Conservation (phyloP, 2,329 filamentous ascomycete species). For the Talaromyces sp. region DNA sequence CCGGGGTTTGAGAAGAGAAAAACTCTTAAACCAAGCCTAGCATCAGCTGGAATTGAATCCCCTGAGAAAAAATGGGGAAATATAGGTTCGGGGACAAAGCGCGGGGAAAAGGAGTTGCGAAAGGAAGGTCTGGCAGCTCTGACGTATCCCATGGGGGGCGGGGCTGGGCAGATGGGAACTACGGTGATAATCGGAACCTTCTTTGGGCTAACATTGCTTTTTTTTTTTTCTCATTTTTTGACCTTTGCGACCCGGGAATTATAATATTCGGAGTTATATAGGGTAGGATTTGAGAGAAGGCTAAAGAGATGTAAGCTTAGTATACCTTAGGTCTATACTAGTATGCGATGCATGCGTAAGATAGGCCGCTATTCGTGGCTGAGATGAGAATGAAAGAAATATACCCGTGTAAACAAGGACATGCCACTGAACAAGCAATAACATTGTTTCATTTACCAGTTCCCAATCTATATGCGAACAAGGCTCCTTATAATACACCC, state of each 20-base stretch:
- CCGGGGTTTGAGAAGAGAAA: constrained; percentile 13
- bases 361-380: not conserved
- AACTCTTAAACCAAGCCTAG: constrained; percentile 11
- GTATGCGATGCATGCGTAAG: not conserved
- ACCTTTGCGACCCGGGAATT: not conserved
- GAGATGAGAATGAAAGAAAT: not conserved
- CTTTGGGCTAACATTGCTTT: constrained; percentile 13
- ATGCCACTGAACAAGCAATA: not conserved
- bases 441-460: constrained; percentile 1
- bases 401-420: not conserved
- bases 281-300: not conserved
- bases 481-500: constrained; percentile 24
- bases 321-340: not conserved
- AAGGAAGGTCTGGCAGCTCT: constrained; percentile 24
- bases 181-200: constrained; percentile 28
- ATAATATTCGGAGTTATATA: not conserved
- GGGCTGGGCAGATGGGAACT: constrained; percentile 23
- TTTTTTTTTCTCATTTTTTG: no score
- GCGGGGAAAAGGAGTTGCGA: constrained; percentile 19
- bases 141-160: constrained; percentile 28
- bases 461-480: constrained; percentile 23
- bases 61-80: constrained; percentile 3
- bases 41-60: constrained; percentile 3
- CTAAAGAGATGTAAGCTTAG: not conserved
- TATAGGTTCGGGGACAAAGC: constrained; percentile 10